These are phyloP conservation scores for Stephania japonica DNA, from an alignment of 164 flowering plant species.

Conservation along the genomic window DNA sequence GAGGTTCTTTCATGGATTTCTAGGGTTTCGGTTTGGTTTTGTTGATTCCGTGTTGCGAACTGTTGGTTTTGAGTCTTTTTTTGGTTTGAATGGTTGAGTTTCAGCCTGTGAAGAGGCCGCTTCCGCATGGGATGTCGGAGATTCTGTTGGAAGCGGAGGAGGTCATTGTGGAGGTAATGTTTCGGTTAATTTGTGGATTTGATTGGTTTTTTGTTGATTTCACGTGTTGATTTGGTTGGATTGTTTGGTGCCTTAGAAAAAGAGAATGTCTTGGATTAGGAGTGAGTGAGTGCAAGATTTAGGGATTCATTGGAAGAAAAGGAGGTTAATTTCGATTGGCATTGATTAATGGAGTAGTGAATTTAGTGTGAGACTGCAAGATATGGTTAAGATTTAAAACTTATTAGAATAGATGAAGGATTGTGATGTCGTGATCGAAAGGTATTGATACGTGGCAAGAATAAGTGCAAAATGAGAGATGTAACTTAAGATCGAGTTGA, in stretches of 20 bases:
- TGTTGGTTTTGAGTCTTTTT: neutral
- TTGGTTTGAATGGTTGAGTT: neutral
- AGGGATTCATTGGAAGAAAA: no score
- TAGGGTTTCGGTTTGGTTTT: constrained; percentile 13
- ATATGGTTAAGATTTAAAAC: no score
- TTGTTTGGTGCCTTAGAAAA: neutral
- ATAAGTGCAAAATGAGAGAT: neutral
- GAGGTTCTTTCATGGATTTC: constrained; percentile 38
- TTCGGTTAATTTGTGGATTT: neutral
- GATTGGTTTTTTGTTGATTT: neutral
- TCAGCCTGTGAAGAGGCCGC: constrained; percentile 60
- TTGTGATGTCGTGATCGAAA: neutral
- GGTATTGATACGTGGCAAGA: neutral
- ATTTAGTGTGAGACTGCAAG: no score
- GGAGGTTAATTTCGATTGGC: no score
- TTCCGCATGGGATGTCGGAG: constrained; percentile 37
- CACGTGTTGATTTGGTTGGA: neutral
- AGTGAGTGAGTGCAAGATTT: neutral
- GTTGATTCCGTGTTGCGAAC: neutral
- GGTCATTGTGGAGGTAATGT: constrained; percentile 63
- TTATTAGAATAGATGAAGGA: neutral
- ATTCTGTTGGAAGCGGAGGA: constrained; percentile 64
- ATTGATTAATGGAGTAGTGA: no score
- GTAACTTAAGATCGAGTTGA: neutral
- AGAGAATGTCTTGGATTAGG: neutral